phyloP scores from a whole-genome alignment of 2,329 filamentous ascomycete genomes.

The Venturia asperata region DNA sequence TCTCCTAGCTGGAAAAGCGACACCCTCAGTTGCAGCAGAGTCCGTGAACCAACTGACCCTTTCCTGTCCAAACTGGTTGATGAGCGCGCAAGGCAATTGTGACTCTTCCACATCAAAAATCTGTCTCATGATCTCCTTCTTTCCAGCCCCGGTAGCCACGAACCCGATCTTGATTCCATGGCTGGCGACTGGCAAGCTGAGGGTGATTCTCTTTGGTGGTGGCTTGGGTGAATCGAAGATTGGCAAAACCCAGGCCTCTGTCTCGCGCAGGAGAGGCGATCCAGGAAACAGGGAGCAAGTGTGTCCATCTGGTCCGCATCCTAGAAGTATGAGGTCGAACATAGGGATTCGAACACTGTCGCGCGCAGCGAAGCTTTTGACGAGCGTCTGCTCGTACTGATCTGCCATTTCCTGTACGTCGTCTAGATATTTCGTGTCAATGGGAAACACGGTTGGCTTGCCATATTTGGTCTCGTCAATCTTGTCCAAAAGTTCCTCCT shows the following conservation, averaged over 20 bases:
- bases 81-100: slow-evolving; percentile 74
- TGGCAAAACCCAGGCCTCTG: slow-evolving; percentile 82
- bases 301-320: slow-evolving; percentile 92
- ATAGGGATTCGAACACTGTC: slow-evolving; percentile 92
- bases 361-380: slow-evolving; percentile 77
- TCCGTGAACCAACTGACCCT: slow-evolving; percentile 96
- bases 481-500: slow-evolving; percentile 81
- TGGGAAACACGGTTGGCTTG: slow-evolving; percentile 67
- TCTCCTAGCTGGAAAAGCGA: slow-evolving; percentile 66
- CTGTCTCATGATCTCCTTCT: slow-evolving; percentile 85
- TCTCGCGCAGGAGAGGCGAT: slow-evolving; percentile 78
- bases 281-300: slow-evolving; percentile 94
- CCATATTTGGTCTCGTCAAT: slow-evolving; percentile 57
- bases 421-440: slow-evolving; percentile 61
- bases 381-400: slow-evolving; percentile 82
- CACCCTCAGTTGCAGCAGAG: slow-evolving; percentile 73
- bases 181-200: slow-evolving; percentile 83
- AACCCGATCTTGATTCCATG: slow-evolving; percentile 84
- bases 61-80: slow-evolving; percentile 78
- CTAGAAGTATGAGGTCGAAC: slow-evolving; percentile 89
- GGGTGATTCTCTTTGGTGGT: slow-evolving; percentile 80
- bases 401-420: slow-evolving; percentile 91
- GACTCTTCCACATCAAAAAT: slow-evolving; percentile 79
- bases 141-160: slow-evolving; percentile 79
- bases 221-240: slow-evolving; percentile 95